A percentile compares a stretch with the other conserved stretches of the same genome.
Conservation (phyloP, 2,329 filamentous ascomycete species). For the Aspergillus intermedius region DNA sequence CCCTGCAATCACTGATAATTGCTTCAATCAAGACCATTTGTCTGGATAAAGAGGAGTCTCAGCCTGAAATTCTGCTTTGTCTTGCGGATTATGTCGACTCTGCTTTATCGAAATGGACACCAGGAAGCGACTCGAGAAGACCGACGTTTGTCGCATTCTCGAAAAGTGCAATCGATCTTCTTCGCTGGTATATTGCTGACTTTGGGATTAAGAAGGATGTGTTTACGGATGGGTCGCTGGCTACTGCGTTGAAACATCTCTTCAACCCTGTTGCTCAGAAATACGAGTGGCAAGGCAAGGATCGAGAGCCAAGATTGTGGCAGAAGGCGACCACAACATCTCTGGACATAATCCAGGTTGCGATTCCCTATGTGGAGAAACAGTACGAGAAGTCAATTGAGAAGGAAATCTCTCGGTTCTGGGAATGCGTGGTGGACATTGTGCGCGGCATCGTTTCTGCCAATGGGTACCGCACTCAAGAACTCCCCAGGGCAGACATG, state of each 20-base stretch:
- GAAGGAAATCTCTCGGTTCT: slow-evolving; percentile 53
- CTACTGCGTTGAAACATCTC: slow-evolving; percentile 60
- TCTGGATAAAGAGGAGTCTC: slow-evolving; percentile 30
- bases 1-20: slow-evolving; percentile 28
- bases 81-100: slow-evolving; percentile 66
- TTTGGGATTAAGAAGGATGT: slow-evolving; percentile 55
- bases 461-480: slow-evolving; percentile 46
- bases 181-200: slow-evolving; percentile 42
- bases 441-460: slow-evolving; percentile 64
- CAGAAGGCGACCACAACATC: slow-evolving; percentile 66
- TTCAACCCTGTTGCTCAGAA: slow-evolving; percentile 67
- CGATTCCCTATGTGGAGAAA: slow-evolving; percentile 55
- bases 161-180: slow-evolving; percentile 67
- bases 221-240: slow-evolving; percentile 61
- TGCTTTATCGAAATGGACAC: slow-evolving; percentile 38
- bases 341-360: slow-evolving; percentile 60
- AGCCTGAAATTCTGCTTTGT: slow-evolving; percentile 29
- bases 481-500: slow-evolving; percentile 42
- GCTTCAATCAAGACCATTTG: slow-evolving; percentile 32
- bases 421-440: slow-evolving; percentile 61
- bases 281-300: slow-evolving; percentile 67
- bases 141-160: slow-evolving; percentile 87
- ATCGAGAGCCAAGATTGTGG: slow-evolving; percentile 70
- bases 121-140: slow-evolving; percentile 39
- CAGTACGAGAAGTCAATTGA: slow-evolving; percentile 25